A percentile compares a stretch with the other conserved stretches of the same genome.
Conservation (phyloP, 179 eudicot genomes). For the Nepenthes alata region DNA sequence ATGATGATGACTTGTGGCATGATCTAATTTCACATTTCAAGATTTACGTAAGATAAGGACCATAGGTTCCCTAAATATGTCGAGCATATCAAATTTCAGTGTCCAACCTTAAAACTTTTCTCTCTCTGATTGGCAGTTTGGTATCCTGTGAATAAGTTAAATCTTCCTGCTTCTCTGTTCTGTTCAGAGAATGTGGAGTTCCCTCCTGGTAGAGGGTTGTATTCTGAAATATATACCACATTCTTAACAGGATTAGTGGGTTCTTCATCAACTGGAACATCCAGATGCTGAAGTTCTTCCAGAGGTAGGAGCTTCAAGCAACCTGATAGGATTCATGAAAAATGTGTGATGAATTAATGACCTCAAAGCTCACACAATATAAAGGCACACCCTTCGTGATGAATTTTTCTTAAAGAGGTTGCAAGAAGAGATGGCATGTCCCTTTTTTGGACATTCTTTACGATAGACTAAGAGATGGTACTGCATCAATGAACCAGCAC, state of each 20-base stretch:
- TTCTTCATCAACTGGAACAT: constrained; percentile 38
- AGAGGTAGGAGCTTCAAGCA: constrained; percentile 60
- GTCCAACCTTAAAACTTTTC: constrained; percentile 57
- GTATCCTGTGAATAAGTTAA: constrained; percentile 80
- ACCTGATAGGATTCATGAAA: constrained; percentile 32
- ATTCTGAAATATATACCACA: constrained; percentile 52
- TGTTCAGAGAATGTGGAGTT: constrained; percentile 28
- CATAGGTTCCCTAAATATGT: not conserved
- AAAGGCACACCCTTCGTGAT: too few relatives aligned
- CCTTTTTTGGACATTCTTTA: not conserved
- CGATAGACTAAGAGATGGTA: not conserved
- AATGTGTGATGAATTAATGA: constrained; percentile 3
- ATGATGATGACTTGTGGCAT: not conserved
- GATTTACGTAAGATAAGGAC: too few relatives aligned
- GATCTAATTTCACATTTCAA: too few relatives aligned
- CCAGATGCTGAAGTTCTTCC: constrained; percentile 64
- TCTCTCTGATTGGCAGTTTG: constrained; percentile 76
- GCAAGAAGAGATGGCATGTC: too few relatives aligned
- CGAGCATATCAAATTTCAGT: constrained; percentile 4
- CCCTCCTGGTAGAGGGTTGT: constrained; percentile 23
- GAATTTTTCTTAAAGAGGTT: too few relatives aligned
- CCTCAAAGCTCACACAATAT: too few relatives aligned
- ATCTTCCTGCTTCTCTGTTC: constrained; percentile 43
- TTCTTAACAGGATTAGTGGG: constrained; percentile 34
- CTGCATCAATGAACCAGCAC: too few relatives aligned